Conservation (phyloP, 2,329 filamentous ascomycete genomes). For the Helotiales sp. region DNA sequence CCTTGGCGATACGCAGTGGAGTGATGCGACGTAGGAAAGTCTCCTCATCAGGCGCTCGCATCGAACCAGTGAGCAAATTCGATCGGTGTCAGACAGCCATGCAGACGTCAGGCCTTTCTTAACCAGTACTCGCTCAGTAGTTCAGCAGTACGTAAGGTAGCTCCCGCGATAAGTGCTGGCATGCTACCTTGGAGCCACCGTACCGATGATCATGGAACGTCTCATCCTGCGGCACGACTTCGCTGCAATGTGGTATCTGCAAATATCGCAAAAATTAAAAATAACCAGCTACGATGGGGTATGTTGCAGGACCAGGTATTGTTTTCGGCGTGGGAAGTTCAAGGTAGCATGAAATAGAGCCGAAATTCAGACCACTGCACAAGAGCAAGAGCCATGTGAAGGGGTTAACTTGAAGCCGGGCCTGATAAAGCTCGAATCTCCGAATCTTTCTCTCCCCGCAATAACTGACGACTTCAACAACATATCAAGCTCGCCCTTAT, state of each 20-base stretch:
- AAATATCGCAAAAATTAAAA: background rate
- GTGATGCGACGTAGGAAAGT: too few species aligned
- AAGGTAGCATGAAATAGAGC: background rate
- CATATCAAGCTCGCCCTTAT: background rate
- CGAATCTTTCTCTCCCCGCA: background rate
- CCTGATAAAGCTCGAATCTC: background rate
- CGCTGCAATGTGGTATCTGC: background rate
- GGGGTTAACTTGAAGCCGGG: background rate
- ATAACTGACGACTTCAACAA: background rate
- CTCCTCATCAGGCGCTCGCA: too few species aligned
- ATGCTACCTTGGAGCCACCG: too few species aligned
- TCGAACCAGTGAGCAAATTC: too few species aligned
- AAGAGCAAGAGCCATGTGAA: background rate
- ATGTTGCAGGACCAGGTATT: background rate
- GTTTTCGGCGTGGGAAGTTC: slow-evolving; percentile 30
- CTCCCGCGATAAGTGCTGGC: too few species aligned
- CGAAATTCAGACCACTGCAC: background rate
- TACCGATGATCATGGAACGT: background rate
- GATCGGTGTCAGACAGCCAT: too few species aligned
- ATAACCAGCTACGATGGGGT: background rate
- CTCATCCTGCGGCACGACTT: background rate
- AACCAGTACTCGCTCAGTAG: too few species aligned
- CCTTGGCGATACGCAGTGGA: too few species aligned
- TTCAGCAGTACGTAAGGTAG: too few species aligned
- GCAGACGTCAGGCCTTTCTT: too few species aligned